These are phyloP conservation scores for Coemansia guatemalensis DNA, from an alignment of 192 early-diverging fungal species.

Conservation along the genomic window DNA sequence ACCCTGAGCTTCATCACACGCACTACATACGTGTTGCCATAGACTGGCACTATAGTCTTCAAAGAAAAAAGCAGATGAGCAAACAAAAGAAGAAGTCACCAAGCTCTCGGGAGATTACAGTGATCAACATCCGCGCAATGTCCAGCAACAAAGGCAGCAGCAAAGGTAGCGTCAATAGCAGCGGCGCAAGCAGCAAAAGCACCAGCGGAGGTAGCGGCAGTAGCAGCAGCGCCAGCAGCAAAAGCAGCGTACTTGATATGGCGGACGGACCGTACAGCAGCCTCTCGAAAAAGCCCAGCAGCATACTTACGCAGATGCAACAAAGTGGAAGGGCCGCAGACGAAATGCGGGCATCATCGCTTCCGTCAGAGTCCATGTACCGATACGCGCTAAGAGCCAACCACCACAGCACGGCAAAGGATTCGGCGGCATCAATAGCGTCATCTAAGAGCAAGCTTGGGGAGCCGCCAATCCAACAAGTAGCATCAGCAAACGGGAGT, in stretches of 20 bases:
- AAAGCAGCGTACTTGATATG: background rate
- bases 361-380: slow-evolving; percentile 34
- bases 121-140: slow-evolving; percentile 32
- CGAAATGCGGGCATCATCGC: slow-evolving; percentile 4
- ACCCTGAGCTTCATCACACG: too few species aligned
- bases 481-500: too few species aligned
- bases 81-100: background rate
- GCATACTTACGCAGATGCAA: slow-evolving; percentile 10
- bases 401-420: slow-evolving; percentile 2
- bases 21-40: too few species aligned
- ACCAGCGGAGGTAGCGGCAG: background rate
- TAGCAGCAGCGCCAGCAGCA: slow-evolving; percentile 2
- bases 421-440: background rate
- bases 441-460: background rate
- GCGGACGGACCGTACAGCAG: background rate
- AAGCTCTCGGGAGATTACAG: slow-evolving; percentile 14
- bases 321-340: background rate
- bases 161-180: background rate
- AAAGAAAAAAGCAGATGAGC: background rate
- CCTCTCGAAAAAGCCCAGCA: slow-evolving; percentile 25
- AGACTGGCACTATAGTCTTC: too few species aligned
- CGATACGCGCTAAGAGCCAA: slow-evolving; percentile 11
- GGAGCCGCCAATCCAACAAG: too few species aligned
- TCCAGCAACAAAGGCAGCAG: background rate
- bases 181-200: slow-evolving; percentile 1